Evolutionary conservation across 257 asterid genomes (phyloP), one percentile per base, ranked within the genome.

Genomic region (Fraxinus excelsior): DNA sequence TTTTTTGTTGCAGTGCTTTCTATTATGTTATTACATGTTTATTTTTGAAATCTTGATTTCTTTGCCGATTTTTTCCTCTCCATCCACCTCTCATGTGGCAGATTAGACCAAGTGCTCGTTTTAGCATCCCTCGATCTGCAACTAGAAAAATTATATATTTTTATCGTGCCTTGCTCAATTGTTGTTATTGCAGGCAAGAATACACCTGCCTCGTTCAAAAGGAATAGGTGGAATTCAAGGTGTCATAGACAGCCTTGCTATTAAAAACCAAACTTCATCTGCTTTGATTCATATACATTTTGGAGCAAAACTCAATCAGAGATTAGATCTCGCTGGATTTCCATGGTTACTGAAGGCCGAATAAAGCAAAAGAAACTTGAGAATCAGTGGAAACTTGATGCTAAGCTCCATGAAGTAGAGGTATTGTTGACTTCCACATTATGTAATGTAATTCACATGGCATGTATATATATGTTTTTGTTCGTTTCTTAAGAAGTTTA

Each of bases 371-470:
- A 82, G 71, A 87, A 87, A 77, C 86, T 86, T 46, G 90, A 90
- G 40, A 90, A 86, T 74, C 91, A 87, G 82, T 73, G 86, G 53
- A 89, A 89, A 80, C 90, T 90, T 7, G 93, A 92, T 10, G 88
- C 96, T 29, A 92, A 89, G 85, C 92, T 92, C 74, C 94, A 92
- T 31, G 92, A 88, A n/a, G 76, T 88, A 49, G 94, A 90, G 97
- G 96, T 88, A 82, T 31, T 21, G 7, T 29, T 18, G 53, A 9
- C 7, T 64, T 51, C 74, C 65, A 51, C 65, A 1, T 46, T 5
- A 25, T 37, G 11, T 18, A 46, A 9, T 11, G 7, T 46, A 46
- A 46, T 46, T 3, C 56, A 46, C n/a, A 46, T 46, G 21, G 56
- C 56, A 3, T n/a, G 7, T 46, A 16, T 3, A 46, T 16, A 3